Percentiles rank a stretch among this genome's conserved stretches.
Conservation (phyloP, 345 rosid genomes). For the Cochlearia excelsa region DNA sequence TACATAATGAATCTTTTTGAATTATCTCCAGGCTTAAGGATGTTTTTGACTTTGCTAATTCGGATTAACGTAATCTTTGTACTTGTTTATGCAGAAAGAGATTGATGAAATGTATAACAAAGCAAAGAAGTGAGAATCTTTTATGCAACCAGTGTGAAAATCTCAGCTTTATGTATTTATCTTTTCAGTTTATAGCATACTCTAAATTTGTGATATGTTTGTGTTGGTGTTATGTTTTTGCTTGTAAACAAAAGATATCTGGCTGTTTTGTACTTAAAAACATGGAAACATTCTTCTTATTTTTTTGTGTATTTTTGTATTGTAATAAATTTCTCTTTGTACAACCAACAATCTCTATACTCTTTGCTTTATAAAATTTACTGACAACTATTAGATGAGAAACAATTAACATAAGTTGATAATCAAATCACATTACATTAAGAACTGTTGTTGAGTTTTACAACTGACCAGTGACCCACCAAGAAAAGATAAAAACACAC, state of each 20-base stretch:
- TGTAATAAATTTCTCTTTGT: not conserved
- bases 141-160: constrained; percentile 6
- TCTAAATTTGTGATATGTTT: not conserved
- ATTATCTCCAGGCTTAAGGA: not conserved
- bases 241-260: constrained; percentile 1
- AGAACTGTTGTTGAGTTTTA: constrained; percentile 38
- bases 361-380: not conserved
- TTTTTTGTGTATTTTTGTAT: constrained; percentile 15
- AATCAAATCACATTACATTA: constrained; percentile 30
- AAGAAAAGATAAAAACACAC: constrained; percentile 24
- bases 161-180: not conserved
- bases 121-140: constrained; percentile 33
- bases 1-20: not conserved
- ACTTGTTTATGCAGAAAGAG: constrained; percentile 43
- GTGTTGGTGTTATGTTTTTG: not conserved
- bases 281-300: not conserved
- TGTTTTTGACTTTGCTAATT: not conserved
- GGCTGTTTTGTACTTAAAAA: not conserved
- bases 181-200: not conserved
- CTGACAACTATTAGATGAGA: too few relatives aligned
- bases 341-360: not conserved
- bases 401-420: not conserved
- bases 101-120: constrained; percentile 72
- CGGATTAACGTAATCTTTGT: constrained; percentile 1
- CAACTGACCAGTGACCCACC: constrained; percentile 32